These are phyloP conservation scores for Paspalum vaginatum DNA, from an alignment of 176 grass and related monocot genomes.

Conservation along the genomic window DNA sequence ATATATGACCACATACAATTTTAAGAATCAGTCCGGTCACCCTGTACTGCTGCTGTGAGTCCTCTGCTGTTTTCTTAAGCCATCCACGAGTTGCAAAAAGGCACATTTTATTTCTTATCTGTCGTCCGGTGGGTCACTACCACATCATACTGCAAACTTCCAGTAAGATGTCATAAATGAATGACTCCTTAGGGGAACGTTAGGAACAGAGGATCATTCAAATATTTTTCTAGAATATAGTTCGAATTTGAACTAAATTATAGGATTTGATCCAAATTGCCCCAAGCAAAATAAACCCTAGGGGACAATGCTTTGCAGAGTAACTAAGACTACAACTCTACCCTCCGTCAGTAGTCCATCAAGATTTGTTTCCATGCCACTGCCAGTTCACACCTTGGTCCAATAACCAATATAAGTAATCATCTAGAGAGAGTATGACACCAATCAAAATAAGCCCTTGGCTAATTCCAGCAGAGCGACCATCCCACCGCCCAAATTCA, in stretches of 20 bases:
- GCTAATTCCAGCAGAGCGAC: too few species aligned
- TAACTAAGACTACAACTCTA: slow-evolving; percentile 40
- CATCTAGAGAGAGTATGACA: slow-evolving; percentile 1
- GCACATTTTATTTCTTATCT: neutral
- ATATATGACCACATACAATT: slow-evolving; percentile 13
- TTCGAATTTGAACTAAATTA: neutral
- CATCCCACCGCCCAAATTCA: too few species aligned
- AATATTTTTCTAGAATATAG: neutral
- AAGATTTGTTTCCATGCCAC: slow-evolving; percentile 56
- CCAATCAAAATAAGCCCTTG: too few species aligned
- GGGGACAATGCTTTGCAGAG: slow-evolving; percentile 9
- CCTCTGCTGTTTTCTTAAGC: neutral
- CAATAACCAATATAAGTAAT: slow-evolving; percentile 44
- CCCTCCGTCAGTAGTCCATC: slow-evolving; percentile 71
- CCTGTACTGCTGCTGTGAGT: neutral
- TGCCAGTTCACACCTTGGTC: slow-evolving; percentile 64
- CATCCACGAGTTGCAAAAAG: slow-evolving; percentile 20
- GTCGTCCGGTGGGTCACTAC: neutral
- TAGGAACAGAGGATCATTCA: neutral
- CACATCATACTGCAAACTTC: slow-evolving; percentile 6
- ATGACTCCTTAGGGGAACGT: neutral
- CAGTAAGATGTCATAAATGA: slow-evolving; percentile 10
- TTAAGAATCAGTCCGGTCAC: slow-evolving; percentile 26
- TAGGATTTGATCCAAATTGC: neutral
- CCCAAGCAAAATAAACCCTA: slow-evolving; percentile 15